phyloP scores from a whole-genome alignment of 495 filamentous ascomycete species.

The Eremomyces bilateralis region DNA sequence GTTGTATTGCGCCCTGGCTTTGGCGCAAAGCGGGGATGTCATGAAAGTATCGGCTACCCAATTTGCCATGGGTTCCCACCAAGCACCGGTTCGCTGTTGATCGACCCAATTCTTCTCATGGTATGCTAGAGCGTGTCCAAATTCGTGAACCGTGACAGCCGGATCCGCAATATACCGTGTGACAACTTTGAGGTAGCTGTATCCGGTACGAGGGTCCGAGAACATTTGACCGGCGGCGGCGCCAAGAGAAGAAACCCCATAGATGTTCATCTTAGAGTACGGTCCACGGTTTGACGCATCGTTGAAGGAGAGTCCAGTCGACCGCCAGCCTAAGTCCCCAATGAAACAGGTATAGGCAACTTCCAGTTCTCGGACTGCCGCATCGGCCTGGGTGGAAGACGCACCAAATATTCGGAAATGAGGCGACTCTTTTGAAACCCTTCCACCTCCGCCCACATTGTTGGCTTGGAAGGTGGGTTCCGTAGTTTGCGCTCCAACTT shows the following conservation, averaged over 20 bases:
- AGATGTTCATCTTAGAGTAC: conserved; percentile 25
- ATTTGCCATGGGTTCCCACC: conserved; percentile 26
- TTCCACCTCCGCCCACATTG: conserved; percentile 20
- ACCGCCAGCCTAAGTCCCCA: conserved; percentile 21
- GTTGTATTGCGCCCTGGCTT: conserved; percentile 12
- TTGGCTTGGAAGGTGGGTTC: conserved; percentile 18
- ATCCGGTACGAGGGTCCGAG: conserved; percentile 19
- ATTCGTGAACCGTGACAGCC: conserved; percentile 23
- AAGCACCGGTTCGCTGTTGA: conserved; percentile 22
- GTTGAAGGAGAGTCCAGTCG: conserved; percentile 20
- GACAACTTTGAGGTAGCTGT: conserved; percentile 22
- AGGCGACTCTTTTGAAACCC: conserved; percentile 21
- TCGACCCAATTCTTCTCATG: conserved; percentile 22
- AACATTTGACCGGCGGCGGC: conserved; percentile 20
- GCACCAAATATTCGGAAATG: conserved; percentile 25
- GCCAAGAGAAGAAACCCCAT: conserved; percentile 17
- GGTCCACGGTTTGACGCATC: conserved; percentile 17
- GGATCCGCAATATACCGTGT: conserved; percentile 20
- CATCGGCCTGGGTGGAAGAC: conserved; percentile 11
- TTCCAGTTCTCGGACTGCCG: conserved; percentile 19
- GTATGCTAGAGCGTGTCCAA: conserved; percentile 24
- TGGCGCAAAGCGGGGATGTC: conserved; percentile 18
- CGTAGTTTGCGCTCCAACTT: not conserved
- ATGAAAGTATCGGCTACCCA: conserved; percentile 26
- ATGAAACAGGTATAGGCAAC: conserved; percentile 25